These are phyloP conservation scores for Rhodotorula sp. DNA, from an alignment of 1,284 basidiomycete species.

Conservation along the genomic window DNA sequence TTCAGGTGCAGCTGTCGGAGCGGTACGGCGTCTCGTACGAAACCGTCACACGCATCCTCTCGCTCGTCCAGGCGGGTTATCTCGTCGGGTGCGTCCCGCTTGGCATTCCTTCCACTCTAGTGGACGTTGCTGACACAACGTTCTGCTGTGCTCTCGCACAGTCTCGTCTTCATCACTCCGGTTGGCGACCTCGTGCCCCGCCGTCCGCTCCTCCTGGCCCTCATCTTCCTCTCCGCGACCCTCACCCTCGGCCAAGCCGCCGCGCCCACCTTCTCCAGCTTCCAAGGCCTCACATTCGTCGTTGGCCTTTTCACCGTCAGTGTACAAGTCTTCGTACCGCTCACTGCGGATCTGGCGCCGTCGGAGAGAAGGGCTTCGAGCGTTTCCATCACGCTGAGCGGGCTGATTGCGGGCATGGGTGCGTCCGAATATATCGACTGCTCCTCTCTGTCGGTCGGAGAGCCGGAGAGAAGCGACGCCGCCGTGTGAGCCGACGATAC, in stretches of 20 bases:
- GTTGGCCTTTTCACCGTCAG: conserved; percentile 35
- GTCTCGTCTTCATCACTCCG: conserved; percentile 64
- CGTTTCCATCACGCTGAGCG: conserved; percentile 65
- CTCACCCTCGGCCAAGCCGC: conserved; percentile 54
- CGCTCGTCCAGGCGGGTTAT: conserved; percentile 59
- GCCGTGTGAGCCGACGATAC: no score
- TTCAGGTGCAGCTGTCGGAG: conserved; percentile 55
- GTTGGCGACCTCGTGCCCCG: conserved; percentile 64
- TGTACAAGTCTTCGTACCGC: conserved; percentile 57
- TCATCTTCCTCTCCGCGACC: conserved; percentile 53
- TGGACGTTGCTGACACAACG: background rate
- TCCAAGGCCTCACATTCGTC: conserved; percentile 55
- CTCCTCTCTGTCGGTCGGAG: no score
- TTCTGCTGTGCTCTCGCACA: conserved; percentile 54
- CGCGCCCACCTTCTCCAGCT: conserved; percentile 55
- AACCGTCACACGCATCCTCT: conserved; percentile 59
- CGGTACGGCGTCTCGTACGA: conserved; percentile 50
- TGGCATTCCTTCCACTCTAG: background rate
- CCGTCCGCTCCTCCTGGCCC: conserved; percentile 58
- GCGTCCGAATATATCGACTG: background rate
- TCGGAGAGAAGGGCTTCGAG: conserved; percentile 61
- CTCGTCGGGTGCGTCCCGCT: conserved; percentile 51
- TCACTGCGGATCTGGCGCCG: conserved; percentile 65
- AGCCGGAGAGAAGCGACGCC: no score
- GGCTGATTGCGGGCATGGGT: conserved; percentile 63